Percentiles rank a stretch among this genome's conserved stretches.
phyloP scores from a whole-genome alignment of 495 filamentous ascomycete genomes.

The Aspergillus homomorphus region DNA sequence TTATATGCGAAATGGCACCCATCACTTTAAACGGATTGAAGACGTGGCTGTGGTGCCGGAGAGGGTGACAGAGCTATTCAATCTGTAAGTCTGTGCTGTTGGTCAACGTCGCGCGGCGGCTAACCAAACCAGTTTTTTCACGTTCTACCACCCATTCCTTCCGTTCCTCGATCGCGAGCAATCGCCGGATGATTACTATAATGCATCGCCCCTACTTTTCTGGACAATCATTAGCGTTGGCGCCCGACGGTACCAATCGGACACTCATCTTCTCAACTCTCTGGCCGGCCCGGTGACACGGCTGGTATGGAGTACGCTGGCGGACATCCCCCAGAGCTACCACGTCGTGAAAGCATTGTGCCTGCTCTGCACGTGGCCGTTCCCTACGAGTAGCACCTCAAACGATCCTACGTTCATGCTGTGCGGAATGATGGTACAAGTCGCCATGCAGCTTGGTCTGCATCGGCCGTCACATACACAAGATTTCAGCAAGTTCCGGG shows the following conservation, averaged over 20 bases:
- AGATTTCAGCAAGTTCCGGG: slow-evolving; percentile 80
- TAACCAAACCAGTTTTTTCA: slow-evolving; percentile 58
- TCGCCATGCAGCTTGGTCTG: slow-evolving; percentile 85
- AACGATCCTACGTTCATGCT: slow-evolving; percentile 88
- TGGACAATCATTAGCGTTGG: slow-evolving; percentile 86
- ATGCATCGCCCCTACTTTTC: slow-evolving; percentile 71
- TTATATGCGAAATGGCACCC: slow-evolving; percentile 45
- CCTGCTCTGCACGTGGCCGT: slow-evolving; percentile 85
- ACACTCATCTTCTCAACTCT: slow-evolving; percentile 63
- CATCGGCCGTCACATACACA: slow-evolving; percentile 87
- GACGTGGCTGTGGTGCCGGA: slow-evolving; percentile 72
- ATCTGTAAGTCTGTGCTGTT: slow-evolving; percentile 47
- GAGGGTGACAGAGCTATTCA: slow-evolving; percentile 70
- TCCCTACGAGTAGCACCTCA: slow-evolving; percentile 82
- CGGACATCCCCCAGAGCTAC: slow-evolving; percentile 80
- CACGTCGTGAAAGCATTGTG: slow-evolving; percentile 90
- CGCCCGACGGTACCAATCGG: slow-evolving; percentile 65
- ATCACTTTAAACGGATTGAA: slow-evolving; percentile 57
- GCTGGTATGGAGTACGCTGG: slow-evolving; percentile 77
- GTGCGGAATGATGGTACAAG: slow-evolving; percentile 87
- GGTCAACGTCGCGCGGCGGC: background rate
- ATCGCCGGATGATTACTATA: slow-evolving; percentile 71
- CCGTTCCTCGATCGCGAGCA: slow-evolving; percentile 73
- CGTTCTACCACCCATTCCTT: slow-evolving; percentile 78
- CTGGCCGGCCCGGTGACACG: slow-evolving; percentile 70